Conservation (phyloP, 2,329 filamentous ascomycete genomes). For the Aotearoamyces nothofagi region DNA sequence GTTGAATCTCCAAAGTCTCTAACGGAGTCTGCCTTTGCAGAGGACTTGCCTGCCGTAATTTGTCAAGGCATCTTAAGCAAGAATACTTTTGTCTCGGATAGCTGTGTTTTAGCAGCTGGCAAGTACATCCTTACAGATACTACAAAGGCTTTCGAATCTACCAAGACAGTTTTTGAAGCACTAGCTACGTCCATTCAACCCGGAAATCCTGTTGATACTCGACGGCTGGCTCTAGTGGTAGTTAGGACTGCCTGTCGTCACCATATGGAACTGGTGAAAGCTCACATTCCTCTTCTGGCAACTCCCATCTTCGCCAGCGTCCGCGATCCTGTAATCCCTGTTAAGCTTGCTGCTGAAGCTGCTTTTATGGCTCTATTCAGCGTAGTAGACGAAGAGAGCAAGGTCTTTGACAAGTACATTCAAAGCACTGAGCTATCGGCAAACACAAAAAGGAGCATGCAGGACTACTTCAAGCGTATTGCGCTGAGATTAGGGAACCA, state of each 20-base stretch:
- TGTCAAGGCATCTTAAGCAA: constrained; percentile 66
- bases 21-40: constrained; percentile 45
- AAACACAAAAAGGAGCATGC: constrained; percentile 74
- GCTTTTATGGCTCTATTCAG: constrained; percentile 85
- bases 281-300: constrained; percentile 67
- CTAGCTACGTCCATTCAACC: constrained; percentile 63
- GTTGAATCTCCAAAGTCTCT: constrained; percentile 63
- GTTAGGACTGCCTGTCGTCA: constrained; percentile 71
- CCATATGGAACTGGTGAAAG: constrained; percentile 65
- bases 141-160: constrained; percentile 54
- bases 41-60: constrained; percentile 64
- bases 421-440: constrained; percentile 50
- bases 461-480: constrained; percentile 94
- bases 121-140: constrained; percentile 69
- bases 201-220: constrained; percentile 65
- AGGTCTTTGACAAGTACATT: constrained; percentile 86
- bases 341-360: constrained; percentile 89
- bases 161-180: constrained; percentile 66
- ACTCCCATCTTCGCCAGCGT: constrained; percentile 80
- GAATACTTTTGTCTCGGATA: constrained; percentile 75
- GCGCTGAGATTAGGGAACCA: constrained; percentile 73
- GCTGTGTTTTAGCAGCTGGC: constrained; percentile 75
- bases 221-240: constrained; percentile 75
- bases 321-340: constrained; percentile 79
- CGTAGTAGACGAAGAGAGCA: constrained; percentile 73